Base-by-base conservation (phyloP, 2,329 filamentous ascomycete species). In the Simplicillium aogashimaense region DNA sequence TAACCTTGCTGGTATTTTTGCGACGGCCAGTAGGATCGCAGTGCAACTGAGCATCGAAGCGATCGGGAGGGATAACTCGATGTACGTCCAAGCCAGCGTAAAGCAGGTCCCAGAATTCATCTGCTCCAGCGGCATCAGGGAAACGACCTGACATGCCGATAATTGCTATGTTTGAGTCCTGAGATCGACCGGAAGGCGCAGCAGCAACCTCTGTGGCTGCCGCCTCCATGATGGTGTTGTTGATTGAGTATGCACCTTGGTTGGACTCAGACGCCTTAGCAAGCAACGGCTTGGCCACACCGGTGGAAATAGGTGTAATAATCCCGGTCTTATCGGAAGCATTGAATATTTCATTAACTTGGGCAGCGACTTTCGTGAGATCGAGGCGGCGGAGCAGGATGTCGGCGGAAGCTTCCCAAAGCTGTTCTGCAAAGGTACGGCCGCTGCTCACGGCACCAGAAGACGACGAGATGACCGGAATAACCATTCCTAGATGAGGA, bases 161-260 rank as follows among this genome's bases (percentile, higher is more conserved):
- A 46, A 94, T 88, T 42, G 87, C 87, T 46, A 94, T 76, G 59
- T 88, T 89, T 2, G 53, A 54, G 9, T 53, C 39, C 2, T 47
- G 16, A 37, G 47, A 49, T 9, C 37, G 29, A 4, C 34, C 33
- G 17, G 28, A 31, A 16, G 39, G 10, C 15, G 13, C 15, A 13
- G n/a, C 15, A 6, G 39, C 14, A 10, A 31, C 7, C 6, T 35
- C 14, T 12, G 16, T 16, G 17, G 16, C 11, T 10, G 34, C 13
- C 31, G 7, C 6, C 7, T 12, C 17, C 34, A 16, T 15, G 14
- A 18, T 36, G 12, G 17, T 7, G 8, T 13, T 16, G n/a, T 20
- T 17, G 34, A 36, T 36, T 5, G 13, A 32, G 11, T 32, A 32
- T 6, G 5, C 30, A 32, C 30, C 15, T 32, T 12, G 30, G 9